These are phyloP conservation scores for Geotrichum reessii DNA, from an alignment of 1,139 yeast species.

Conservation along the genomic window DNA sequence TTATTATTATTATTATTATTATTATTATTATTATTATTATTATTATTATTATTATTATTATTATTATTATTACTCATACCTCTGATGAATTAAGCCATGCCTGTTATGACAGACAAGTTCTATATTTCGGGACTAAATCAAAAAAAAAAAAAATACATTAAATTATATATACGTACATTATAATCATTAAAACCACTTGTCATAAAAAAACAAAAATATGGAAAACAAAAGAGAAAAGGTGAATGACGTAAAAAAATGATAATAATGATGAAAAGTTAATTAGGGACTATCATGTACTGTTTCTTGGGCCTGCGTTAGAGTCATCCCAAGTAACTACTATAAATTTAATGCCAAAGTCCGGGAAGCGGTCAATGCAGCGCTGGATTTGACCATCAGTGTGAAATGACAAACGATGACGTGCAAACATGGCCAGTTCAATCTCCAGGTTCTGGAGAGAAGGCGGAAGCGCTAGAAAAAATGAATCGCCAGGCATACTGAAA, in stretches of 20 bases:
- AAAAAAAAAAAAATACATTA: too few species aligned
- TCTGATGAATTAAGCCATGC: too few species aligned
- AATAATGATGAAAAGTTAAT: not conserved
- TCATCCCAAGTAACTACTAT: constrained; percentile 13
- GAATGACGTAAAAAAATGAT: not conserved
- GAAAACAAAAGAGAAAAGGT: not conserved
- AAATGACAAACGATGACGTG: constrained; percentile 4
- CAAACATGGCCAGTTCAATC: constrained; percentile 18
- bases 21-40: too few species aligned
- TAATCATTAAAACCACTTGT: not conserved
- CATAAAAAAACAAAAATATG: not conserved
- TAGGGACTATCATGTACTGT: not conserved
- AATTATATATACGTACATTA: too few species aligned
- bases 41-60: too few species aligned
- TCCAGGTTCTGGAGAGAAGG: constrained; percentile 16
- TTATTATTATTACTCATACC: too few species aligned
- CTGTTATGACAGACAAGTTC: too few species aligned
- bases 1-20: too few species aligned
- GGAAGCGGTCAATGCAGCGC: constrained; percentile 7
- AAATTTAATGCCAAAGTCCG: constrained; percentile 7
- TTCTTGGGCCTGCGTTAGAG: constrained; percentile 1
- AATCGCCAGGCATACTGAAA: constrained; percentile 24
- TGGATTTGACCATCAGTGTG: constrained; percentile 12
- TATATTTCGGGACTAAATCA: too few species aligned
- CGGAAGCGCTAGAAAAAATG: constrained; percentile 22